These are phyloP conservation scores for Warburgia ugandensis DNA, from an alignment of 164 flowering plant species.

Conservation along the genomic window DNA sequence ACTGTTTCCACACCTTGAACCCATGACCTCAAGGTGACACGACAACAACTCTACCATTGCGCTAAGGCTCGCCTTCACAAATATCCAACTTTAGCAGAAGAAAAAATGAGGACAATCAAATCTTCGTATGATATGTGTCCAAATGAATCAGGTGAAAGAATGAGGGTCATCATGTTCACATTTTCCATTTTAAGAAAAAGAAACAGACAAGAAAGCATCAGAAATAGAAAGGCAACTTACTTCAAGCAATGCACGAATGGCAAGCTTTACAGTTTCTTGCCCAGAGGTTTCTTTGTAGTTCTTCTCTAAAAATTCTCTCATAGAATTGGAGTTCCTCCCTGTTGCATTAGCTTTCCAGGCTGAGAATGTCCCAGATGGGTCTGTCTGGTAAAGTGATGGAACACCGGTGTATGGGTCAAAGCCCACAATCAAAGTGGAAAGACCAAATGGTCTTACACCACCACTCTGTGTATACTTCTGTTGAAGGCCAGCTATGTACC, in stretches of 20 bases:
- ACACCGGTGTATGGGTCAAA: constrained; percentile 85
- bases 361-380: constrained; percentile 96
- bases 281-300: constrained; percentile 96
- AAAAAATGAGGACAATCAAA: too few relatives aligned
- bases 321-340: constrained; percentile 92
- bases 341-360: constrained; percentile 99
- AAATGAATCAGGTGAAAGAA: not conserved
- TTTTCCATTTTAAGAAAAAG: not conserved
- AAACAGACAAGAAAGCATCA: not conserved
- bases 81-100: too few relatives aligned
- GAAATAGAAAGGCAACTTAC: constrained; percentile 28
- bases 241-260: constrained; percentile 92
- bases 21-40: too few relatives aligned
- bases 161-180: too few relatives aligned
- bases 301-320: constrained; percentile 86
- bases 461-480: constrained; percentile 99
- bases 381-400: constrained; percentile 94
- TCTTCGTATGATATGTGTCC: not conserved
- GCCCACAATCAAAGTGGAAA: constrained; percentile 89
- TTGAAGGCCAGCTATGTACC: constrained; percentile 95
- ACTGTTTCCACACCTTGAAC: too few relatives aligned
- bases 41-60: too few relatives aligned
- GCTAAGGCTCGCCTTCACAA: too few relatives aligned
- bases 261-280: constrained; percentile 86
- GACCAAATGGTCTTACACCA: constrained; percentile 97